Evolutionary conservation across 179 eudicot species (phyloP).

Genomic region (Heliamphora pulchella): DNA sequence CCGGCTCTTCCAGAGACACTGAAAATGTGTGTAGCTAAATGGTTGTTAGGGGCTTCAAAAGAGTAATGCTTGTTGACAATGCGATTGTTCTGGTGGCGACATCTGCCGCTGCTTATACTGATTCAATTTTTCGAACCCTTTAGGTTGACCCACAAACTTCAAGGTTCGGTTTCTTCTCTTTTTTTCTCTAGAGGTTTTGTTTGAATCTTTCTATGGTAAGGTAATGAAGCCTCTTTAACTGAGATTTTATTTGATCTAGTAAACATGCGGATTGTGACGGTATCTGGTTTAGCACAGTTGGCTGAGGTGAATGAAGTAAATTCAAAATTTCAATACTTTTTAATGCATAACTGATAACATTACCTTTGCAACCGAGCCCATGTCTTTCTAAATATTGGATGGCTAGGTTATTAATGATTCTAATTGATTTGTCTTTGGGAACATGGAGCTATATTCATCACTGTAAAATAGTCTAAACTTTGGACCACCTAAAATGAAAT

Average conservation of each 20-base stretch:
- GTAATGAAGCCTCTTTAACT: not conserved
- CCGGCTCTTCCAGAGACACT: not conserved
- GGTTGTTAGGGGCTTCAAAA: constrained; percentile 9
- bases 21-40: constrained; percentile 11
- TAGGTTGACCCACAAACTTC: constrained; percentile 12
- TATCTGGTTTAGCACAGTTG: not conserved
- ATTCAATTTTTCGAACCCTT: constrained; percentile 18
- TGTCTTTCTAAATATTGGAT: not conserved
- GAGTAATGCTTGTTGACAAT: constrained; percentile 20
- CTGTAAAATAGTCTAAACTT: not conserved
- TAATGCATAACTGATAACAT: not conserved
- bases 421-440: not conserved
- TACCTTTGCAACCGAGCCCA: not conserved
- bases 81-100: constrained; percentile 23
- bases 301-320: not conserved
- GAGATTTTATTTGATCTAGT: too few relatives aligned
- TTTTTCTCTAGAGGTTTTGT: not conserved
- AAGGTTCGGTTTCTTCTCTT: constrained; percentile 4
- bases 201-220: not conserved
- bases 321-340: not conserved
- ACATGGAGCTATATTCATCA: not conserved
- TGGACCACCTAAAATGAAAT: not conserved
- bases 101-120: constrained; percentile 18
- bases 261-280: too few relatives aligned
- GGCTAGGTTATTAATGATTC: not conserved